phyloP scores from a whole-genome alignment of 1,284 basidiomycete genomes.

The Salmacisia buchloeana region DNA sequence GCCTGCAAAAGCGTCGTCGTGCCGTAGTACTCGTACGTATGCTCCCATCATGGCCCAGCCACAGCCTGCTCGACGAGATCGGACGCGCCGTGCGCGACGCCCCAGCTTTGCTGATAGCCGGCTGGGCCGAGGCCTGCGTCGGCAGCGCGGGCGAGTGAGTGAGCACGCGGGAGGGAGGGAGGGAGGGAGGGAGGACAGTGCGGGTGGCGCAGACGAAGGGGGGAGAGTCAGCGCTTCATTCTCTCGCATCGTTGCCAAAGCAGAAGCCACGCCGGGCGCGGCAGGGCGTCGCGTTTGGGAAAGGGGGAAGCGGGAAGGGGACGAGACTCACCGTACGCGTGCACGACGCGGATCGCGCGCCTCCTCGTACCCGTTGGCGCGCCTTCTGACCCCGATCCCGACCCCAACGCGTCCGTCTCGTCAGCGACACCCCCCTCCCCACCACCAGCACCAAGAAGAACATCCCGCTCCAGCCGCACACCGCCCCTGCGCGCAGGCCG shows the following conservation, averaged over 20 bases:
- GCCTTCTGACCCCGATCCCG: no score
- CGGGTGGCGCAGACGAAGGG: not conserved
- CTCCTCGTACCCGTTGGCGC: no score
- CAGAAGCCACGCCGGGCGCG: no score
- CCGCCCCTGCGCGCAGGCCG: slow-evolving; percentile 32
- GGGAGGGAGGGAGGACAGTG: not conserved
- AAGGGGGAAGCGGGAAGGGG: no score
- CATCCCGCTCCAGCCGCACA: slow-evolving; percentile 18
- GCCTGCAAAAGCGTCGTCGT: no score
- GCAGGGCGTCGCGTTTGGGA: no score
- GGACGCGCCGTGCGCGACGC: slow-evolving; percentile 19
- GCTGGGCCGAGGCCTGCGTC: slow-evolving; percentile 8
- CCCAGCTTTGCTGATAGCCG: slow-evolving; percentile 42
- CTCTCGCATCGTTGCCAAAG: no score
- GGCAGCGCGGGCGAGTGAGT: not conserved
- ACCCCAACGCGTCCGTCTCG: no score
- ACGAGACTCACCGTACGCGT: slow-evolving; percentile 10
- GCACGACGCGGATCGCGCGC: slow-evolving; percentile 1
- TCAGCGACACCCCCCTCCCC: no score
- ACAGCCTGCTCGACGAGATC: not conserved
- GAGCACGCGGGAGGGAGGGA: no score
- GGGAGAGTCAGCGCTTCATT: not conserved
- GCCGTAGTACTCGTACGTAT: no score
- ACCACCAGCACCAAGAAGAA: not conserved
- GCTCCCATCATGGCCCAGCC: no score